Evolutionary conservation across 1,284 basidiomycete species (phyloP), one percentile per base, ranked within the genome.

Genomic region (Cutaneotrichosporon mucoides): DNA sequence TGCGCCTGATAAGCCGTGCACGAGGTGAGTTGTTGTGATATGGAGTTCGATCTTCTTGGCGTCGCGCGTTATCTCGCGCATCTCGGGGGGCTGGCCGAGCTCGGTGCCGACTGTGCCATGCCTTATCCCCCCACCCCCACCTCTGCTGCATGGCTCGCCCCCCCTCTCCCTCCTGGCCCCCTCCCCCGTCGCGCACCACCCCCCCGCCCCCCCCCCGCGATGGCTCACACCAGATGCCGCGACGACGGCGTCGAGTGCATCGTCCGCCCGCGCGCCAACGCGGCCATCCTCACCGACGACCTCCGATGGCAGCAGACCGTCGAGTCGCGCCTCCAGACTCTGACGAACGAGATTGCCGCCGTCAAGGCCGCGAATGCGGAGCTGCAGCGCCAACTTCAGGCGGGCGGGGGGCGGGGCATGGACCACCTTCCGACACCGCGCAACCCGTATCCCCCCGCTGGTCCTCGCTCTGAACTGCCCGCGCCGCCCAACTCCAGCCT

Each of bases 281-380:
- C 63, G 10, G 63, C 63, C 11, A 55, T 65, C 47, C 55, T 62
- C 13, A 47, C 54, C n/a, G 57, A 62, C 41, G 63, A 65, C 58
- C 47, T 65, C 40, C 47, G 56, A 36, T 65, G 63, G 63, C 61
- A 62, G 37, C 63, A 65, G 55, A 52, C 51, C 15, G 61, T 65
- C 36, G 61, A 65, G 54, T 44, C 49, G 41, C 48, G 61, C 0
- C 50, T 62, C 1, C 53, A 57, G 40, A 40, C 34, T 24, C 44
- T 65, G 13, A 41, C 24, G 13, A 15, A 24, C 34, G 57, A 65
- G 63, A 53, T 65, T 10, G 60, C 37, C 1, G 49, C 44, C 5
- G 54, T 62, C 40, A 58, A 56, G 37, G 53, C 60, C 5, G 42
- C 36, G 12, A 61, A 61, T 45, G 60, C 55, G n/a, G 53, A 55